Evolutionary conservation across 2,329 filamentous ascomycete species (phyloP).

Genomic region (Malbranchea cinnamomea): DNA sequence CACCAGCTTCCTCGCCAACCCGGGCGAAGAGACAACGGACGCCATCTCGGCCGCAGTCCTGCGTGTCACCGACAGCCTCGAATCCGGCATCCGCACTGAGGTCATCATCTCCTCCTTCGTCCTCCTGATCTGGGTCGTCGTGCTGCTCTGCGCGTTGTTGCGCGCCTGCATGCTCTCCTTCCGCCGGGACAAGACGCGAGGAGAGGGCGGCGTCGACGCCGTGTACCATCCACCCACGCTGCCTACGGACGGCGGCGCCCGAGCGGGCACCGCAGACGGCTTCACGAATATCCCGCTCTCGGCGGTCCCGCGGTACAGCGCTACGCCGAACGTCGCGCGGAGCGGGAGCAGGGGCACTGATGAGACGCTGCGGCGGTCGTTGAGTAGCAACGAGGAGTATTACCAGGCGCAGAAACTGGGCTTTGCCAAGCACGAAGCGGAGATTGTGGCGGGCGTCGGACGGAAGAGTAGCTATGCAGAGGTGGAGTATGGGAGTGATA

Average conservation of each 20-base stretch:
- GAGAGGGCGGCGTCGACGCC: conserved; percentile 39
- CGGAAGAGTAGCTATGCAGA: conserved; percentile 21
- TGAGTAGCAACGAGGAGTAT: conserved; percentile 11
- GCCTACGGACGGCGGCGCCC: conserved; percentile 5
- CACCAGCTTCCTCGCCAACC: conserved; percentile 60
- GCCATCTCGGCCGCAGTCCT: conserved; percentile 65
- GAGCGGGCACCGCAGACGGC: conserved; percentile 10
- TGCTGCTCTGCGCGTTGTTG: conserved; percentile 58
- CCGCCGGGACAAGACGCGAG: conserved; percentile 43
- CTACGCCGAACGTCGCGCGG: conserved; percentile 8
- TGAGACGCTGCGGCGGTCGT: conserved; percentile 3
- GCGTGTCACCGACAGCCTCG: conserved; percentile 52
- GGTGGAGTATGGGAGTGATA: conserved; percentile 21
- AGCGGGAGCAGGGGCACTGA: conserved; percentile 1
- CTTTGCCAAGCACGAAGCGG: conserved; percentile 25
- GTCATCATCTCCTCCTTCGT: conserved; percentile 64
- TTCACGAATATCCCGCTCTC: conserved; percentile 26
- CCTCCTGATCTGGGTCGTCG: conserved; percentile 60
- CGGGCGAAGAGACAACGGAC: conserved; percentile 58
- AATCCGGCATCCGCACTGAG: conserved; percentile 56
- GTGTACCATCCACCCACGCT: conserved; percentile 8
- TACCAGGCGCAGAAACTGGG: conserved; percentile 29
- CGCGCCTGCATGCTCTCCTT: conserved; percentile 50
- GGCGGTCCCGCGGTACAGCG: conserved; percentile 15
- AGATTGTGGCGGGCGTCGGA: conserved; percentile 15